Evolutionary conservation across 2,329 filamentous ascomycete species (phyloP), one percentile per base, ranked within the genome.

Genomic region (Pseudogymnoascus sp.): DNA sequence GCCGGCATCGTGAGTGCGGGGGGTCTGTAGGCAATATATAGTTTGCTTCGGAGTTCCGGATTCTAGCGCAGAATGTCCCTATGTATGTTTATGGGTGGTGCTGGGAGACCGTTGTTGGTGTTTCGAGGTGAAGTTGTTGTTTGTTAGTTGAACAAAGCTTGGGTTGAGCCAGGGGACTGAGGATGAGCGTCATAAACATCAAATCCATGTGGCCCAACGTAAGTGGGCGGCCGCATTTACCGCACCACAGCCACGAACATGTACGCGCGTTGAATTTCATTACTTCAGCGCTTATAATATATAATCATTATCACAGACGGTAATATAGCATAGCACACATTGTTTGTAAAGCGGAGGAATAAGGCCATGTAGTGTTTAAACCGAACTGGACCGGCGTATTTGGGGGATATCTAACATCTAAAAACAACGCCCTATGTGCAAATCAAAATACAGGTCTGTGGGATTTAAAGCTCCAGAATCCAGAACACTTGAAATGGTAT

Each of bases 181-280:
- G 48, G 48, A 55, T 55, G 48, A 55, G 48, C 48, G 48, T 55
- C 48, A 55, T 55, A 55, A 55, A 55, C 48, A 55, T 55, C 48
- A 55, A 55, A 55, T 55, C 48, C 48, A 55, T 55, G 48, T 55
- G 48, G 48, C 48, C 29, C 48, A 55, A 55, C 29, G 15, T 55
- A 55, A 55, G 48, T 55, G 48, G 48, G 48, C 48, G 48, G 48
- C 48, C 48, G 48, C 48, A 33, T 55, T 55, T 21, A n/a, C 48
- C 48, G 48, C 48, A 33, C n/a, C 48, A 18, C 27, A 13, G 27
- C 9, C 9, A 18, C 29, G 9, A 55, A 18, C 9, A 55, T 18
- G 18, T 9, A 55, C 33, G 48, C 31, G 48, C 29, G 48, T 55
- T 55, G 33, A 55, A 55, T 55, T 18, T 55, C 21, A 55, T 9